A percentile compares a stretch with the other conserved stretches of the same genome.
These are phyloP conservation scores for Suillus brevipes DNA, from an alignment of 768 basidiomycete species.

Conservation along the genomic window DNA sequence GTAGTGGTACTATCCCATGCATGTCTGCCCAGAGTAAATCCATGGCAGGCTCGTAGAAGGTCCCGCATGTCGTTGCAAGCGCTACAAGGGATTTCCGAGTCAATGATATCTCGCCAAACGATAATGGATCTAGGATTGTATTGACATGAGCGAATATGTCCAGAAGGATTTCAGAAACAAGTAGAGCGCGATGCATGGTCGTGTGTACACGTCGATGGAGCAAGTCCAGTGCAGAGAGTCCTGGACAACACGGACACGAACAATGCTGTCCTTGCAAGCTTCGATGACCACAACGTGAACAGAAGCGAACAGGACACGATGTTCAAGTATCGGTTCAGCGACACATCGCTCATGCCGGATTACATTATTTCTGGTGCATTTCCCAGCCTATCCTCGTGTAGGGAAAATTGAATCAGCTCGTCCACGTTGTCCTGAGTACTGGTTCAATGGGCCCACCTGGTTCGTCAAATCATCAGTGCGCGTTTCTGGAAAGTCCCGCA, in stretches of 20 bases:
- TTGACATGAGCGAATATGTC: conserved; percentile 1
- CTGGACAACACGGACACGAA: not conserved
- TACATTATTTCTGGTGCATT: not conserved
- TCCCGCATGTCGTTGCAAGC: not conserved
- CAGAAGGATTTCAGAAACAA: not conserved
- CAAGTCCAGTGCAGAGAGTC: not conserved
- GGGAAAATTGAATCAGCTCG: not conserved
- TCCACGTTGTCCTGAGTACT: not conserved
- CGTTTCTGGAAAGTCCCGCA: not conserved
- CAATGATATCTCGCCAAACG: not conserved
- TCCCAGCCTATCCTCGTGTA: not conserved
- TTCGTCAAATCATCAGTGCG: not conserved
- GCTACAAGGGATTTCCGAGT: not conserved
- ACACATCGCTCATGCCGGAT: not conserved
- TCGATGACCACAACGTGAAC: not conserved
- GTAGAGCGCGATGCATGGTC: not conserved
- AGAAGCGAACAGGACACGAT: not conserved
- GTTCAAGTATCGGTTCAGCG: not conserved
- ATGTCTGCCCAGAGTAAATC: not conserved
- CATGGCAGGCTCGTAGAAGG: conserved; percentile 1
- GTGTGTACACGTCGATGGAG: not conserved
- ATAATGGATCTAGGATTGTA: not conserved
- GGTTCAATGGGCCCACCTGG: not conserved
- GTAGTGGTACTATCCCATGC: not conserved
- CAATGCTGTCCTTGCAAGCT: not conserved